phyloP scores from a whole-genome alignment of 495 filamentous ascomycete genomes.

The Tuber microsphaerosporum region DNA sequence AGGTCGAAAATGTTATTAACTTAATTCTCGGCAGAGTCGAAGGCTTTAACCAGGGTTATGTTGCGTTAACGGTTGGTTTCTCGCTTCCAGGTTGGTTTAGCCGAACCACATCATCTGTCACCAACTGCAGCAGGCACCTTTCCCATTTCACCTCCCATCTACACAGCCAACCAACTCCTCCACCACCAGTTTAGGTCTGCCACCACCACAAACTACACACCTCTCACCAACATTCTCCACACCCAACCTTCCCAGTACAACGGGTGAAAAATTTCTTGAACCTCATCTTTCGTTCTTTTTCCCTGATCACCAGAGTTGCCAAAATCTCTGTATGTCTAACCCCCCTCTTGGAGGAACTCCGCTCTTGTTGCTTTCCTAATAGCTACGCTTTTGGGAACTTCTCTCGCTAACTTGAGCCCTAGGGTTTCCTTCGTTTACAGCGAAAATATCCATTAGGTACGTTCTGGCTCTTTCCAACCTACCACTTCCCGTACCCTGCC shows the following conservation, averaged over 20 bases:
- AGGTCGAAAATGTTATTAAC: not conserved
- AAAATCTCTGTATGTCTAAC: not conserved
- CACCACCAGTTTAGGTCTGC: not conserved
- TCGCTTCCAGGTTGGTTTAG: conserved; percentile 3
- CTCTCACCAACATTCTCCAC: not conserved
- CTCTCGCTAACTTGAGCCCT: not conserved
- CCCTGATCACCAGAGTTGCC: not conserved
- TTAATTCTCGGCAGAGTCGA: not conserved
- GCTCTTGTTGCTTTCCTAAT: not conserved
- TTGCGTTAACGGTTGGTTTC: not conserved
- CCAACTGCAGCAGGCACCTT: not conserved
- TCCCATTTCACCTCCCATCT: not conserved
- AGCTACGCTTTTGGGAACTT: not conserved
- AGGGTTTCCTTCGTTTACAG: not conserved
- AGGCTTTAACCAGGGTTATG: not conserved
- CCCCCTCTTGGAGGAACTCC: not conserved
- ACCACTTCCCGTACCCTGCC: not conserved
- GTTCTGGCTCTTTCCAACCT: not conserved
- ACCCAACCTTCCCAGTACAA: not conserved
- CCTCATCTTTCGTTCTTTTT: not conserved
- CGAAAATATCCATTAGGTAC: not conserved
- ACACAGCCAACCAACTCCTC: not conserved
- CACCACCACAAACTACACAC: not conserved
- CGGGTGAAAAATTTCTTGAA: not conserved
- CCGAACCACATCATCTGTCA: not conserved